A percentile compares a stretch with the other conserved stretches of the same genome.
Conservation (phyloP, 2,329 filamentous ascomycete species). For the Graphilbum ipis-grandicollis region DNA sequence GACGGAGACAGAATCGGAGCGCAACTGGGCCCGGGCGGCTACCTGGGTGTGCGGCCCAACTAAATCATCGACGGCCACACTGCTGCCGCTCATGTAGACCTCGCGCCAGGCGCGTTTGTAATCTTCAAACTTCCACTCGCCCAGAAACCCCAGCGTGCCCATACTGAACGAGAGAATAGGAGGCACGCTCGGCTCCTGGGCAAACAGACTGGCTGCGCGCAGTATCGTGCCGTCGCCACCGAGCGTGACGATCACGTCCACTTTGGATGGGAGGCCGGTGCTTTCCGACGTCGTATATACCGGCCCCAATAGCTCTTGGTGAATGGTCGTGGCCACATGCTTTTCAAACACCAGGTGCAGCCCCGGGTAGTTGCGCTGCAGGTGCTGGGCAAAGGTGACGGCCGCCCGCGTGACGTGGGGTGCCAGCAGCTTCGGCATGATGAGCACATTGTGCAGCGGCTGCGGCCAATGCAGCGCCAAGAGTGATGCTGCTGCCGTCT, state of each 20-base stretch:
- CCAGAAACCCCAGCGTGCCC: constrained; percentile 86
- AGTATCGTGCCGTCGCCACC: constrained; percentile 88
- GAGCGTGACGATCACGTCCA: constrained; percentile 77
- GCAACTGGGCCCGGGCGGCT: constrained; percentile 12
- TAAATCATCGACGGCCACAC: constrained; percentile 28
- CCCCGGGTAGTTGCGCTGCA: constrained; percentile 62
- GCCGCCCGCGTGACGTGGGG: constrained; percentile 34
- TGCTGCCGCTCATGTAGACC: constrained; percentile 64
- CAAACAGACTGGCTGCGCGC: constrained; percentile 73
- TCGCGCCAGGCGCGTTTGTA: constrained; percentile 86
- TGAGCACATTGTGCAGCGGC: constrained; percentile 37
- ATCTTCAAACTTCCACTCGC: constrained; percentile 90
- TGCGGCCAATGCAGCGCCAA: constrained; percentile 36
- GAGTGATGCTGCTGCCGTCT: constrained; percentile 35
- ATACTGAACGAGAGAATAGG: constrained; percentile 92
- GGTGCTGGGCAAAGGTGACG: constrained; percentile 47
- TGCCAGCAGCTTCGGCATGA: constrained; percentile 41
- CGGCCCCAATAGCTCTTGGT: constrained; percentile 54
- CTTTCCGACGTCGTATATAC: constrained; percentile 33
- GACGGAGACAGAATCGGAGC: too few species aligned
- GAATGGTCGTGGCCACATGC: constrained; percentile 53
- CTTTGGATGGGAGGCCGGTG: constrained; percentile 52
- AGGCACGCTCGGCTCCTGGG: constrained; percentile 63
- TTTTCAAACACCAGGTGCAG: constrained; percentile 73
- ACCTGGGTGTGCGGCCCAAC: constrained; percentile 22